These are phyloP conservation scores for Kluyveromyces sp. DNA, from an alignment of 1,139 yeast species.

Conservation along the genomic window DNA sequence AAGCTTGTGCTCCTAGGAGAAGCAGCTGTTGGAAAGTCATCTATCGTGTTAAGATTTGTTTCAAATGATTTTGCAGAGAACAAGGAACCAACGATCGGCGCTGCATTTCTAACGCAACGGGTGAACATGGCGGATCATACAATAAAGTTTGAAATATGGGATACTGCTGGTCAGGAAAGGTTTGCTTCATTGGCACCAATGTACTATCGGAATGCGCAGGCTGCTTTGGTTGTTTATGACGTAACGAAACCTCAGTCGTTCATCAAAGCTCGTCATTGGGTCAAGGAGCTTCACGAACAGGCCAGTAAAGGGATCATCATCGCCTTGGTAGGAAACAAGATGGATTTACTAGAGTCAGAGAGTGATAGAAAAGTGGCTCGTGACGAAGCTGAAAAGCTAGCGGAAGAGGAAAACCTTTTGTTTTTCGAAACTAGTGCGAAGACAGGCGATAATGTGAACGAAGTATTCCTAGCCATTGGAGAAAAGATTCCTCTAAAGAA, in stretches of 20 bases:
- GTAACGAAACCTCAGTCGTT: constrained; percentile 96
- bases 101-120: constrained; percentile 92
- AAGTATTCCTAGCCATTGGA: constrained; percentile 87
- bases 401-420: constrained; percentile 76
- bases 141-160: constrained; percentile 97
- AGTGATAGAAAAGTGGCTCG: constrained; percentile 70
- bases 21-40: constrained; percentile 97
- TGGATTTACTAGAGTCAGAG: constrained; percentile 53
- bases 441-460: constrained; percentile 84
- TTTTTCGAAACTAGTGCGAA: constrained; percentile 96
- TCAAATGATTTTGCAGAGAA: constrained; percentile 95
- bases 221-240: constrained; percentile 93
- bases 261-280: constrained; percentile 99
- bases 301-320: constrained; percentile 86
- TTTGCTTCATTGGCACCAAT: constrained; percentile 95
- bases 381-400: constrained; percentile 78
- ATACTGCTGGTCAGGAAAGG: constrained; percentile 97
- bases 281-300: constrained; percentile 90
- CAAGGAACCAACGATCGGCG: constrained; percentile 96
- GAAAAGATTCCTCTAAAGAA: constrained; percentile 39
- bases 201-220: constrained; percentile 98
- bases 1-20: constrained; percentile 89
- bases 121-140: constrained; percentile 86
- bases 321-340: constrained; percentile 90
- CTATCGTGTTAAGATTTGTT: constrained; percentile 86